Evolutionary conservation across 352 stramenopile species (phyloP).

Genomic region (Globisporangium iwayamae): DNA sequence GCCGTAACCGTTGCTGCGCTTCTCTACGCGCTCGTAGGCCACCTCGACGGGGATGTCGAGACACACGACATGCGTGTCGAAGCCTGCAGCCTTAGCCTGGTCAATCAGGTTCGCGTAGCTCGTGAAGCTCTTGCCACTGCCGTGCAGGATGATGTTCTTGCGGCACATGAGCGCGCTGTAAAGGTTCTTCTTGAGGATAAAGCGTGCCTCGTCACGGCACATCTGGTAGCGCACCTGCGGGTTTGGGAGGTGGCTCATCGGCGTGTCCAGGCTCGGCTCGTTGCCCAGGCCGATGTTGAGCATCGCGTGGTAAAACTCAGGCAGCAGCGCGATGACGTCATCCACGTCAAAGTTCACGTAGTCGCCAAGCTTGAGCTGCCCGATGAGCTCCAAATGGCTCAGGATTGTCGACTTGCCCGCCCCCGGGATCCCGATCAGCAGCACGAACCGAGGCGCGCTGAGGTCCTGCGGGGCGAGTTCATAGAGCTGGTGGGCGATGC

Average conservation of each 20-base stretch:
- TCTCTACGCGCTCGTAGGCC: slow-evolving; percentile 65
- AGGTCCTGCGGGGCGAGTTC: slow-evolving; percentile 51
- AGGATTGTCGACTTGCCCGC: slow-evolving; percentile 76
- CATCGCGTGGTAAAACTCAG: slow-evolving; percentile 81
- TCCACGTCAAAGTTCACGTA: slow-evolving; percentile 85
- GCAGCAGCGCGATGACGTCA: slow-evolving; percentile 72
- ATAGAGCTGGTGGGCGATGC: slow-evolving; percentile 75
- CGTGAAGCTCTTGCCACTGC: slow-evolving; percentile 70
- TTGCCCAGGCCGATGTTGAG: slow-evolving; percentile 79
- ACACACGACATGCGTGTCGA: slow-evolving; percentile 75
- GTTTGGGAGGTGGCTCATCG: slow-evolving; percentile 22
- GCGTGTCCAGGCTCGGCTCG: slow-evolving; percentile 24
- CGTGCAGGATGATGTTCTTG: slow-evolving; percentile 80
- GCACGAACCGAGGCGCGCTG: slow-evolving; percentile 54
- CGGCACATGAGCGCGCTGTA: slow-evolving; percentile 72
- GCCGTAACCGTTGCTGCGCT: slow-evolving; percentile 61
- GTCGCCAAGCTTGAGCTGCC: slow-evolving; percentile 62
- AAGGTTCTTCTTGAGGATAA: slow-evolving; percentile 82
- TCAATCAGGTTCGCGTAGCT: slow-evolving; percentile 61
- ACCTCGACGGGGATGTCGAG: slow-evolving; percentile 63
- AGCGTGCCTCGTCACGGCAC: slow-evolving; percentile 74
- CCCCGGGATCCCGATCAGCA: slow-evolving; percentile 64
- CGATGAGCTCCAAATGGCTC: slow-evolving; percentile 65
- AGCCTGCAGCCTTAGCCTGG: slow-evolving; percentile 60
- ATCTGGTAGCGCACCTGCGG: slow-evolving; percentile 74